Evolutionary conservation across 768 basidiomycete genomes (phyloP), one percentile per base, ranked within the genome.

Genomic region (Lepiota venenata): DNA sequence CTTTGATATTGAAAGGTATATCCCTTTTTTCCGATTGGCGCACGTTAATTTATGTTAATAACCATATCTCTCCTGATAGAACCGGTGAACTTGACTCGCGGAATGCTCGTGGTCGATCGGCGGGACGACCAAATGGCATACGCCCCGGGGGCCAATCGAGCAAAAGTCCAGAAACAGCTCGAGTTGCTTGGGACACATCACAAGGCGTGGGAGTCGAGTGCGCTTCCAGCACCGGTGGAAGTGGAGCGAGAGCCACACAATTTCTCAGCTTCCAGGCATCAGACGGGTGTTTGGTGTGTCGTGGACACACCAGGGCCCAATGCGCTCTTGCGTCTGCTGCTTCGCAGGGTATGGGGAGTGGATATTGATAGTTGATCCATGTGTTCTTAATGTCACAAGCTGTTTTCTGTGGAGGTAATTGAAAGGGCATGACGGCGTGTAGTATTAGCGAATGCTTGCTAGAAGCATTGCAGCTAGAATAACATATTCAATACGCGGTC

Each of bases 41-140:
- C 32, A 32, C 8, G 10, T 32, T 8, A 32, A 32, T 11, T 32
- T 32, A 8, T 9, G 32, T 8, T 22, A 42, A 49, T 38, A 40
- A 22, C 0, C 35, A 43, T 39, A 22, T 55, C 36, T 48, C 32
- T 21, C 42, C 16, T 37, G 9, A 40, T 46, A 88, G 93, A 44
- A 74, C 66, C 2, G 93, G 91, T 0, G 91, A 94, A 65, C n/a
- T 63, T 88, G 16, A 93, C 91, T 5, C 78, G 91, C 27, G 92
- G 93, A 10, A 93, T 94, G 89, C 76, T 93, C 57, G 88, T 95
- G 1, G 80, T 90, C 10, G 93, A 96, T 66, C 73, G 88, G 57
- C 77, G 93, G 40, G 77, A 76, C 8, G 88, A 87, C 48, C 68
- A 73, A 47, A 75, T 78, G n/a, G 84, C 79, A 1, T 86, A 88